phyloP scores from a whole-genome alignment of 495 filamentous ascomycete genomes.

The Pseudoneurospora amorphoporcata region DNA sequence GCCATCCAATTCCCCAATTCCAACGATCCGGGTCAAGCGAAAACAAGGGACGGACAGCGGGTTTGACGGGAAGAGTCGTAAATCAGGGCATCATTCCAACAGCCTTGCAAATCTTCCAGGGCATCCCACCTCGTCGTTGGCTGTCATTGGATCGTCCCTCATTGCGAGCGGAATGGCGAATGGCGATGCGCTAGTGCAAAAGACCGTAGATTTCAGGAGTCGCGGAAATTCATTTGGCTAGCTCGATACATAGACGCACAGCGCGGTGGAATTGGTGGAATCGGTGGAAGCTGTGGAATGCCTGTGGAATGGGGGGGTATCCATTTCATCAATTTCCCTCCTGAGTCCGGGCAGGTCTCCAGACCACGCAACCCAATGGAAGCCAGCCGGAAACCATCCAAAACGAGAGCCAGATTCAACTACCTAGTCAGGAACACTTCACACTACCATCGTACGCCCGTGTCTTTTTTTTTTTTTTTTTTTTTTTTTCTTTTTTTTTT shows the following conservation, averaged over 20 bases:
- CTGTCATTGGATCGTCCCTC: not conserved
- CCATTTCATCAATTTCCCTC: not conserved
- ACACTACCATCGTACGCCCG: constrained; percentile 1
- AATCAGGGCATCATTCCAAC: not conserved
- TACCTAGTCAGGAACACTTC: not conserved
- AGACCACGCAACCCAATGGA: not conserved
- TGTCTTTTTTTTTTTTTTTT: not conserved
- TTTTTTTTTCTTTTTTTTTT: not conserved
- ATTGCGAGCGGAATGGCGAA: not conserved
- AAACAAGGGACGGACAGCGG: not conserved
- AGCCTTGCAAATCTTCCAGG: not conserved
- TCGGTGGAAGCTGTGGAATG: not conserved
- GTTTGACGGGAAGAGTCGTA: not conserved
- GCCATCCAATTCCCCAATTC: not conserved
- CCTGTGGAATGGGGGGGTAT: not conserved
- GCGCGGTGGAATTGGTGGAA: not conserved
- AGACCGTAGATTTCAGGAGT: not conserved
- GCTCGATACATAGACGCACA: not conserved
- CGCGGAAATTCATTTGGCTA: not conserved
- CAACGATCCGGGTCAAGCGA: not conserved
- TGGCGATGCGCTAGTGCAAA: not conserved
- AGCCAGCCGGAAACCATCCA: not conserved
- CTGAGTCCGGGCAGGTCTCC: not conserved
- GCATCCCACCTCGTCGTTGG: not conserved
- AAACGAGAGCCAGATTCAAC: not conserved